Evolutionary conservation across 1,139 yeast species (phyloP).

Genomic region (Geotrichum phurueaensis): DNA sequence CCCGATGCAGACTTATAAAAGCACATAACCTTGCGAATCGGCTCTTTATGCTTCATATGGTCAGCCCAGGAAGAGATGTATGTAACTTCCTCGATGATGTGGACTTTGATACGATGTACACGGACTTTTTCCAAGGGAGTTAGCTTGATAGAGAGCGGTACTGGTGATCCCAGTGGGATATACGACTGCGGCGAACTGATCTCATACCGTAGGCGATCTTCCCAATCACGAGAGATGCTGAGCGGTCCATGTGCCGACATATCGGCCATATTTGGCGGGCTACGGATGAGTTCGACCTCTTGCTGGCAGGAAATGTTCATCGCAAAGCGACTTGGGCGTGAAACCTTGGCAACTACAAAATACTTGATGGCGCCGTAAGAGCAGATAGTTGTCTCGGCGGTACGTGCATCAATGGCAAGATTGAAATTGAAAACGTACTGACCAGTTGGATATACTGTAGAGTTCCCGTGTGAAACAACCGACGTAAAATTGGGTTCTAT

Average conservation of each 20-base stretch:
- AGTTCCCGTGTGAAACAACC: conserved; percentile 22
- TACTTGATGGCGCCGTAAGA: conserved; percentile 39
- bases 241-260: conserved; percentile 73
- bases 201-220: conserved; percentile 69
- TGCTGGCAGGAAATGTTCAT: conserved; percentile 31
- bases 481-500: background rate
- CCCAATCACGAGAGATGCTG: conserved; percentile 78
- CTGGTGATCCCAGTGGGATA: conserved; percentile 61
- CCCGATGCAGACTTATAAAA: conserved; percentile 29
- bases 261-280: conserved; percentile 69
- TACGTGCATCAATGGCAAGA: conserved; percentile 57
- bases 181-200: conserved; percentile 71
- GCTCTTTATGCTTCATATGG: conserved; percentile 28
- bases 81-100: conserved; percentile 65
- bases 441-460: conserved; percentile 53
- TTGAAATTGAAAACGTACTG: conserved; percentile 75
- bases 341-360: conserved; percentile 31
- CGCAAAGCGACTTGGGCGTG: conserved; percentile 32
- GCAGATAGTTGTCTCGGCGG: conserved; percentile 64
- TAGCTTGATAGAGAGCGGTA: conserved; percentile 58
- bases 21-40: conserved; percentile 28
- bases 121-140: conserved; percentile 64
- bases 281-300: conserved; percentile 49
- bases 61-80: conserved; percentile 43
- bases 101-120: conserved; percentile 66